Conservation (phyloP, 768 basidiomycete species). For the Tulasnella sp. region DNA sequence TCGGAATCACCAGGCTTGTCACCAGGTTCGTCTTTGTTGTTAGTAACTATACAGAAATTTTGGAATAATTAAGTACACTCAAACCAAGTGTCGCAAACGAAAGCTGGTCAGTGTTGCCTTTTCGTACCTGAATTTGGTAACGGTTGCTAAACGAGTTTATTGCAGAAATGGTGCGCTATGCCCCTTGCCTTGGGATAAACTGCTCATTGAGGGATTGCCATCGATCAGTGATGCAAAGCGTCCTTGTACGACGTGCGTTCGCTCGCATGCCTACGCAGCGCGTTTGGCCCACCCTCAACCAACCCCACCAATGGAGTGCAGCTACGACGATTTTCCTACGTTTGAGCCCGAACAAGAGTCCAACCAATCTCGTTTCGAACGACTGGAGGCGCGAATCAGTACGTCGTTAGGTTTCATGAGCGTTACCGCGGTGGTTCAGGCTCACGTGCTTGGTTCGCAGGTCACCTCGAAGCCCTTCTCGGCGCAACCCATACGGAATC, state of each 20-base stretch:
- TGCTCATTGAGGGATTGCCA: not conserved
- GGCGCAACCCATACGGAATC: no score
- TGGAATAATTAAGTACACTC: no score
- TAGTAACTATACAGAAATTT: no score
- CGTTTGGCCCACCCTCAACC: constrained; percentile 46
- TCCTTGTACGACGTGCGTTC: constrained; percentile 64
- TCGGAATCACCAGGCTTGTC: constrained; percentile 1
- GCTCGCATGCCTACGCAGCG: constrained; percentile 58
- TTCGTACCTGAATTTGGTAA: no score
- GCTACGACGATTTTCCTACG: constrained; percentile 45
- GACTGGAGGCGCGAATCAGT: constrained; percentile 5
- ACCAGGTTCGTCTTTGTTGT: constrained; percentile 6
- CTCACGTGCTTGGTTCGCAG: no score
- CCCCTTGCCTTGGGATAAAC: not conserved
- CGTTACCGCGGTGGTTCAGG: no score
- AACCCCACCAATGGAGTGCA: constrained; percentile 51
- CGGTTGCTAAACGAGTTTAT: no score
- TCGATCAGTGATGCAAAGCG: constrained; percentile 52
- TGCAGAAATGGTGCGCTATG: no score
- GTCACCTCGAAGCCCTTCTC: no score
- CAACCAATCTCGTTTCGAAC: not conserved
- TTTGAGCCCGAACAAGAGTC: not conserved
- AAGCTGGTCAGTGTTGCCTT: constrained; percentile 46
- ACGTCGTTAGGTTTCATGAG: no score
- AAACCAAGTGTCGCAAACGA: constrained; percentile 49